Evolutionary conservation across 139 green algal genomes (phyloP).

Genomic region (Gonium pectorale): DNA sequence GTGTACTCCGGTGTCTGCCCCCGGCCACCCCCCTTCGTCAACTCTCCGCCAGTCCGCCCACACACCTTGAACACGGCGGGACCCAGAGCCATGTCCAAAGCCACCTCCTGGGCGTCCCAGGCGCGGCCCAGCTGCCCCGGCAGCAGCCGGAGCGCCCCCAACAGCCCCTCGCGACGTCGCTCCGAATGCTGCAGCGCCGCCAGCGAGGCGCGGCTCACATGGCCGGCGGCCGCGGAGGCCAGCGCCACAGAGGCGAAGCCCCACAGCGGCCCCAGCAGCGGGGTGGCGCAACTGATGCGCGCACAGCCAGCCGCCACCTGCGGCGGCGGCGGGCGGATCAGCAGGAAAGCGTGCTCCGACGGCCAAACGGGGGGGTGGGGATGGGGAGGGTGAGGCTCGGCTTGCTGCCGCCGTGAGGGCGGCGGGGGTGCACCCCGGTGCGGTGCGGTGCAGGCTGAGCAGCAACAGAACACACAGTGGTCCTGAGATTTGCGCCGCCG

Average conservation of each 20-base stretch:
- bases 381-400: too few relatives aligned
- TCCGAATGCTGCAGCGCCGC: constrained; percentile 7
- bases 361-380: too few relatives aligned
- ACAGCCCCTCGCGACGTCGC: background rate
- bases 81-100: constrained; percentile 18
- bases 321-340: too few relatives aligned
- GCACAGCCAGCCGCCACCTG: constrained; percentile 2
- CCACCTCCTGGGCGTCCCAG: constrained; percentile 14
- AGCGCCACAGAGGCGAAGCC: background rate
- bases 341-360: too few relatives aligned
- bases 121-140: background rate
- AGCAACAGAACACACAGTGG: too few relatives aligned
- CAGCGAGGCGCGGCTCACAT: constrained; percentile 20
- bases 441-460: too few relatives aligned
- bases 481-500: too few relatives aligned
- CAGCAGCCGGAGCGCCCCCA: background rate
- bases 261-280: constrained; percentile 21
- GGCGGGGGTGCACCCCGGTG: too few relatives aligned
- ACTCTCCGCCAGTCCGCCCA: background rate
- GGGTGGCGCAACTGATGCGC: constrained; percentile 33
- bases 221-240: constrained; percentile 3
- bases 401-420: too few relatives aligned
- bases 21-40: background rate
- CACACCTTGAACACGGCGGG: constrained; percentile 15
- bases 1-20: too few relatives aligned